phyloP scores from a whole-genome alignment of 805 yeast species.

The Wickerhamomyces ciferrii region DNA sequence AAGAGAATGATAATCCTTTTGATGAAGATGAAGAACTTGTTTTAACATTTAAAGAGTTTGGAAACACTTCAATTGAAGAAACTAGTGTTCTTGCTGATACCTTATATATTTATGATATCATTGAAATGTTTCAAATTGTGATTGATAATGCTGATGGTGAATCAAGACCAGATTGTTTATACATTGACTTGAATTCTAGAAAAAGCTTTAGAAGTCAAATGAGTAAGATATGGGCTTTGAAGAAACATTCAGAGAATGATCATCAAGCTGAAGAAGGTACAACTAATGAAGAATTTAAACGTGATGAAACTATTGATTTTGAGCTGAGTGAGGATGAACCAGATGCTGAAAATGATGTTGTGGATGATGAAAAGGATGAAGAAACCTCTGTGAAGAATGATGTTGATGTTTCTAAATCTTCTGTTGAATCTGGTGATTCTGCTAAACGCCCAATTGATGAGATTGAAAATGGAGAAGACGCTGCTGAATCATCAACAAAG shows the following conservation, averaged over 20 bases:
- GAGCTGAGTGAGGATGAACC: conserved; percentile 3
- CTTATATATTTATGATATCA: conserved; percentile 12
- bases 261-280: background rate
- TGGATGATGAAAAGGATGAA: background rate
- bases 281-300: background rate
- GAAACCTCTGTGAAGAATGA: background rate
- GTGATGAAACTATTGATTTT: background rate
- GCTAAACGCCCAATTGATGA: background rate
- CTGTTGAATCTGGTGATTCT: background rate
- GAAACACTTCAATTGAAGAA: conserved; percentile 8
- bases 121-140: conserved; percentile 9
- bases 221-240: conserved; percentile 8
- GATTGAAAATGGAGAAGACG: background rate
- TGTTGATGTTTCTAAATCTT: background rate
- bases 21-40: conserved; percentile 13
- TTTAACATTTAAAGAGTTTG: conserved; percentile 15
- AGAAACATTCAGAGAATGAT: background rate
- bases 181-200: conserved; percentile 9
- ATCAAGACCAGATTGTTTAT: conserved; percentile 7
- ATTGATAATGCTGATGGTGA: conserved; percentile 1
- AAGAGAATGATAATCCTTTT: conserved; percentile 15
- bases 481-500: background rate
- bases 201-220: conserved; percentile 10
- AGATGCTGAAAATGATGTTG: background rate
- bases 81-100: conserved; percentile 14